Evolutionary conservation across 768 basidiomycete genomes (phyloP), one percentile per base, ranked within the genome.

Genomic region (Leccinum uliginosum): DNA sequence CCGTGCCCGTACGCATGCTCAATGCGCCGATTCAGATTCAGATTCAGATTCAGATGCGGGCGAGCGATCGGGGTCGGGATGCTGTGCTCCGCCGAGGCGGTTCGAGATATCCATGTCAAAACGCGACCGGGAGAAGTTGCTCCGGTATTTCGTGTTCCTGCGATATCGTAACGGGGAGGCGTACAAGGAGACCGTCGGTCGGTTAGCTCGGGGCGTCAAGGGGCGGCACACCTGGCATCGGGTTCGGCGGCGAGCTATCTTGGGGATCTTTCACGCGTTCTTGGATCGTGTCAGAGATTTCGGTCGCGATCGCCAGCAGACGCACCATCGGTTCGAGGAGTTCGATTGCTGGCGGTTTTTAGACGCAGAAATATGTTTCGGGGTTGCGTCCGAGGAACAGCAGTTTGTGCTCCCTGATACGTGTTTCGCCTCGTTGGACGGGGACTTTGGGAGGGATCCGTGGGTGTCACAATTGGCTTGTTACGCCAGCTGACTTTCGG

Each of bases 371-470:
- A 61, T 85, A 2, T 83, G 78, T 59, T 69, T 85, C 30, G 83
- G 83, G 2, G 61, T 84, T 5, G 77, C 82, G 1, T 72, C 73
- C 3, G 80, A 83, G 27, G 78, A 77, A 23, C 80, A 83, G 40
- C 83, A 85, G 62, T 85, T 76, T 54, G 76, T 85, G 45, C 65
- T 84, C 4, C 74, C 81, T 1, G 81, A 83, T 52, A 71, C 74
- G 24, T 84, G 81, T 61, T 84, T 77, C 62, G 80, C 80, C 29
- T 77, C 75, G 9, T 70, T 85, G 52, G 80, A 81, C 54, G 82
- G 80, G 61, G 76, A 74, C 21, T 79, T 78, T 60, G 67, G 67
- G 15, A 53, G 61, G 23, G 64, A 67, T 43, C 54, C 59, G 72
- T 75, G 56, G 32, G 73, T 54, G 48, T 23, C n/a, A 40, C 4